A percentile compares a stretch with the other conserved stretches of the same genome.
phyloP scores from a whole-genome alignment of 148 eudicot species.

The Talinum fruticosum region DNA sequence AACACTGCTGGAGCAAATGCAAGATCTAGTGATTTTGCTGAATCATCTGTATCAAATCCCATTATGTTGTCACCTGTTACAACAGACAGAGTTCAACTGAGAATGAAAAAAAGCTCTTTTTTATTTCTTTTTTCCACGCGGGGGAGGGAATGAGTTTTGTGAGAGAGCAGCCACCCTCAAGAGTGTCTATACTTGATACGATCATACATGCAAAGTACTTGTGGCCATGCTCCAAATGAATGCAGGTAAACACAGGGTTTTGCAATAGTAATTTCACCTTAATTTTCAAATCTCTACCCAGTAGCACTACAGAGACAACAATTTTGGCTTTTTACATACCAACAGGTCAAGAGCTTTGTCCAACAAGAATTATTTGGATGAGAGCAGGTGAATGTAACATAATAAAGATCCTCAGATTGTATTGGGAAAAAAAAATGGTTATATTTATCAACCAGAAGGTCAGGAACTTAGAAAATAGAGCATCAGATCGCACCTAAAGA shows the following conservation, averaged over 20 bases:
- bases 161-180: not conserved
- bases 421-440: not conserved
- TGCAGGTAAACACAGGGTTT: no score
- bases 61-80: conserved; percentile 80
- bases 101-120: not conserved
- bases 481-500: not conserved
- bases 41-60: conserved; percentile 62
- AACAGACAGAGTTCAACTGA: not conserved
- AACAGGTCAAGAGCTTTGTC: not conserved
- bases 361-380: not conserved
- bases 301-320: not conserved
- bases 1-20: conserved; percentile 73
- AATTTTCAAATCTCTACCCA: not conserved
- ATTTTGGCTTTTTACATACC: not conserved
- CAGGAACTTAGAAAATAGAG: not conserved
- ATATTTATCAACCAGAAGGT: not conserved
- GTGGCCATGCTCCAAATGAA: not conserved
- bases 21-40: conserved; percentile 65
- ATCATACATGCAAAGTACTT: not conserved
- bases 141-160: not conserved
- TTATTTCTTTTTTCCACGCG: no score
- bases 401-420: not conserved
- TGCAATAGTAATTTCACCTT: no score
- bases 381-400: not conserved
- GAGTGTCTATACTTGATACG: no score